Conservation (phyloP, 495 filamentous ascomycete species). For the Darksidea phi region DNA sequence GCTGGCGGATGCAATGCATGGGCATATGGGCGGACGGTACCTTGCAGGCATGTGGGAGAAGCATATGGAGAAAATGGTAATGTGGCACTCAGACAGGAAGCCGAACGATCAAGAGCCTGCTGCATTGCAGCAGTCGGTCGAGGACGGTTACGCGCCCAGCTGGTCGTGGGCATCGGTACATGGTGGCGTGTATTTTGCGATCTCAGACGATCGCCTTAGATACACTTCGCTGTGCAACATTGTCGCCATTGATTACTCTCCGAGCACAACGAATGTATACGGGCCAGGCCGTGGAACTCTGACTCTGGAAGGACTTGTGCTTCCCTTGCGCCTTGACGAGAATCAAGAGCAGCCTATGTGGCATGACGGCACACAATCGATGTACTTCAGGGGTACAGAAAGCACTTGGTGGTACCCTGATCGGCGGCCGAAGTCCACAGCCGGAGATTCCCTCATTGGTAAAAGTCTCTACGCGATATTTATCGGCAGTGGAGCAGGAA, state of each 20-base stretch:
- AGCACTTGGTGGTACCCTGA: neutral
- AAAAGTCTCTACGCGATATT: neutral
- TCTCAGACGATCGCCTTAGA: neutral
- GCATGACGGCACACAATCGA: neutral
- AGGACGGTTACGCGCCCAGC: neutral
- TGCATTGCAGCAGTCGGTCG: neutral
- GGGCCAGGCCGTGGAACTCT: neutral
- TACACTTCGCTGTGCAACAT: neutral
- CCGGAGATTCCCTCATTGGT: neutral
- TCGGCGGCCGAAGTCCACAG: neutral
- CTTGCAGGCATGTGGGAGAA: slow-evolving; percentile 1
- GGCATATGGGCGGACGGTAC: neutral
- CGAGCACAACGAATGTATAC: neutral
- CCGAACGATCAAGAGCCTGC: neutral
- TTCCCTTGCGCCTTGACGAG: neutral
- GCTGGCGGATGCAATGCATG: neutral
- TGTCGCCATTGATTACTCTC: neutral
- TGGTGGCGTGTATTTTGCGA: neutral
- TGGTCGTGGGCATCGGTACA: neutral
- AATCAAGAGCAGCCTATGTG: neutral
- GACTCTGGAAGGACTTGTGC: neutral
- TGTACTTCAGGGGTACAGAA: neutral
- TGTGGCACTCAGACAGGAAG: neutral
- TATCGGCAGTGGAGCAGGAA: too few relatives aligned
- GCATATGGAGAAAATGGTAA: neutral